These are phyloP conservation scores for Hanseniaspora gamundiae DNA, from an alignment of 1,139 yeast genomes.

Conservation along the genomic window DNA sequence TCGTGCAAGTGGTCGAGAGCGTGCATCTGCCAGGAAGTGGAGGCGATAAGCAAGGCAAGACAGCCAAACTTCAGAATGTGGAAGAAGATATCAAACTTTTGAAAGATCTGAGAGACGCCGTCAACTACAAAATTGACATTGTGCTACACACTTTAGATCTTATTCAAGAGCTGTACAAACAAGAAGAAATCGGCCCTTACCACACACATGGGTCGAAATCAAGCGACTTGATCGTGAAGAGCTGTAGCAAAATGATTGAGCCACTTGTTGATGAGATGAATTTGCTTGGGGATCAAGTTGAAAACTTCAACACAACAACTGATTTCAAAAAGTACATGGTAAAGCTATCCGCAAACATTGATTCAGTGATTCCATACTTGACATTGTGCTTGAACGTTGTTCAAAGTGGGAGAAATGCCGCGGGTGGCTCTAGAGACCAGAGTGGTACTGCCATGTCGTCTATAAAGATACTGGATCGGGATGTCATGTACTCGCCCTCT, in stretches of 20 bases:
- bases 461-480: not conserved
- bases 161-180: constrained; percentile 21
- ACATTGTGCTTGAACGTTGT: constrained; percentile 2
- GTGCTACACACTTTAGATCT: constrained; percentile 61
- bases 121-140: constrained; percentile 50
- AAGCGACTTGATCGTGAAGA: not conserved
- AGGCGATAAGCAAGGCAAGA: not conserved
- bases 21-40: not conserved
- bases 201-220: not conserved
- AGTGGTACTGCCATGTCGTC: too few species aligned
- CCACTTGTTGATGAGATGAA: constrained; percentile 3
- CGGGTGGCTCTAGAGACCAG: too few species aligned
- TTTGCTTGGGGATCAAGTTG: not conserved
- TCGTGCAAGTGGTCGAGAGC: constrained; percentile 3
- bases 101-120: constrained; percentile 32
- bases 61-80: not conserved
- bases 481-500: not conserved
- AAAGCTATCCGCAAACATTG: constrained; percentile 2
- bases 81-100: constrained; percentile 23
- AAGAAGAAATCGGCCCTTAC: not conserved
- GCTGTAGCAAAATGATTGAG: constrained; percentile 3
- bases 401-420: not conserved
- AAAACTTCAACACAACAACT: not conserved
- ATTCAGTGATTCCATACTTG: constrained; percentile 4
- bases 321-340: constrained; percentile 1